Conservation (phyloP, 176 grass and related monocot genomes). For the Bothriochloa decipiens region DNA sequence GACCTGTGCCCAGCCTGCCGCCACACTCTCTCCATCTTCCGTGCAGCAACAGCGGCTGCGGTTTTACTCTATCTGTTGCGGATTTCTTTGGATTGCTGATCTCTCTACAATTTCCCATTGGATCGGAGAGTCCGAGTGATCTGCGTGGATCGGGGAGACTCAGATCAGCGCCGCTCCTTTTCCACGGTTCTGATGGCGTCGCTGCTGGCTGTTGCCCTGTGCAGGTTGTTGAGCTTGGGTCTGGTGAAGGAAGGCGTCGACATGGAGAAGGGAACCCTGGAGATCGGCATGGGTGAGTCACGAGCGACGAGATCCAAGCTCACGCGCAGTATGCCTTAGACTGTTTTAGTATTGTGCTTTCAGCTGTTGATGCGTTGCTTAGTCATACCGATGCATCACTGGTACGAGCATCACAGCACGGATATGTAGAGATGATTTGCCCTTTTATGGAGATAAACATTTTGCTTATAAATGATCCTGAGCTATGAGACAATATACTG, state of each 20-base stretch:
- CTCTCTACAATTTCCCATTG: constrained; percentile 4
- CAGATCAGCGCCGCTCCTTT: background rate
- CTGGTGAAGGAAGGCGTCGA: constrained; percentile 61
- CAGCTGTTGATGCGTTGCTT: background rate
- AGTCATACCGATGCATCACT: no score
- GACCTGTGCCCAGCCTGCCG: background rate
- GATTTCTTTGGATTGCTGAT: background rate
- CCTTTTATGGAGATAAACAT: no score
- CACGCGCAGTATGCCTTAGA: background rate
- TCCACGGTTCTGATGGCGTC: constrained; percentile 2
- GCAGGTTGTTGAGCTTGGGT: constrained; percentile 70
- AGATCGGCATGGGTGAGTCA: constrained; percentile 80
- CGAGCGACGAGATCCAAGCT: background rate
- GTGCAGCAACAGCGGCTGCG: background rate
- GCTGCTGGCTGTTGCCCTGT: background rate
- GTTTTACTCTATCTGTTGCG: background rate
- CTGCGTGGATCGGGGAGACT: background rate
- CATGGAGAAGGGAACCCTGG: constrained; percentile 73
- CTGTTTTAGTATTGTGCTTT: background rate
- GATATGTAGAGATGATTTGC: no score
- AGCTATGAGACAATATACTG: no score
- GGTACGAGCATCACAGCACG: no score
- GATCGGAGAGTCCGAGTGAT: background rate
- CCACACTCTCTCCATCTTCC: background rate
- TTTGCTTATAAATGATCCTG: no score